phyloP scores from a whole-genome alignment of 148 eudicot genomes.

The Drosera capensis region DNA sequence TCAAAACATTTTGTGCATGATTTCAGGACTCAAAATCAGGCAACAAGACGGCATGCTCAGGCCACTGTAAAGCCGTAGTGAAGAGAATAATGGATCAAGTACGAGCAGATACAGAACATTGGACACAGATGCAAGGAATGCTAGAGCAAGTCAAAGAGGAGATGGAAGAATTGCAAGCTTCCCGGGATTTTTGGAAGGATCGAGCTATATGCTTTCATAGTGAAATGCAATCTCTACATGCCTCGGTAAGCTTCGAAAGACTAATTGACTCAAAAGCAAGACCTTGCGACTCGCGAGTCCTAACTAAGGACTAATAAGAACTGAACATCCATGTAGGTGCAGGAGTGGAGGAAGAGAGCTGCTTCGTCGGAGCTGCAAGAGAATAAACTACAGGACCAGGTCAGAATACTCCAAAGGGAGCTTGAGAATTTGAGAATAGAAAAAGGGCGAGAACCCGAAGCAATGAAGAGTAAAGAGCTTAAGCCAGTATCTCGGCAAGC shows the following conservation, averaged over 20 bases:
- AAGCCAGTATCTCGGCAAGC: slow-evolving; percentile 35
- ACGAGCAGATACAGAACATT: slow-evolving; percentile 81
- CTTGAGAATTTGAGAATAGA: slow-evolving; percentile 22
- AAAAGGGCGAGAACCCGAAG: slow-evolving; percentile 10
- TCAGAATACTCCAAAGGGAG: slow-evolving; percentile 19
- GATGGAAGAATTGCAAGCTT: slow-evolving; percentile 76
- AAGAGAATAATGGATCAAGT: slow-evolving; percentile 82
- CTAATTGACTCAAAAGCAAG: too few relatives aligned
- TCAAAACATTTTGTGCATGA: background rate
- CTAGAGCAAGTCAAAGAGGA: slow-evolving; percentile 56
- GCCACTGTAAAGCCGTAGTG: slow-evolving; percentile 65
- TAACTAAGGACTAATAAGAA: too few relatives aligned
- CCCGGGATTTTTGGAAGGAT: slow-evolving; percentile 77
- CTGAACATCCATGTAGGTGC: slow-evolving; percentile 32
- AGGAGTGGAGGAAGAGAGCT: slow-evolving; percentile 63
- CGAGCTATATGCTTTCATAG: slow-evolving; percentile 46
- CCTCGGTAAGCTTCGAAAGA: slow-evolving; percentile 27
- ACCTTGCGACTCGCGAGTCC: too few relatives aligned
- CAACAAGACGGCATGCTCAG: slow-evolving; percentile 37
- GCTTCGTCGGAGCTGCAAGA: slow-evolving; percentile 30
- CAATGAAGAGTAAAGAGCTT: slow-evolving; percentile 7
- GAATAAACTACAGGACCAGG: slow-evolving; percentile 29
- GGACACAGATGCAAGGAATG: slow-evolving; percentile 99
- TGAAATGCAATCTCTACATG: slow-evolving; percentile 30
- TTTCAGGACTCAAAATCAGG: slow-evolving; percentile 30